These are phyloP conservation scores for Fusarium sp. DNA, from an alignment of 2,329 filamentous ascomycete species.

Conservation along the genomic window DNA sequence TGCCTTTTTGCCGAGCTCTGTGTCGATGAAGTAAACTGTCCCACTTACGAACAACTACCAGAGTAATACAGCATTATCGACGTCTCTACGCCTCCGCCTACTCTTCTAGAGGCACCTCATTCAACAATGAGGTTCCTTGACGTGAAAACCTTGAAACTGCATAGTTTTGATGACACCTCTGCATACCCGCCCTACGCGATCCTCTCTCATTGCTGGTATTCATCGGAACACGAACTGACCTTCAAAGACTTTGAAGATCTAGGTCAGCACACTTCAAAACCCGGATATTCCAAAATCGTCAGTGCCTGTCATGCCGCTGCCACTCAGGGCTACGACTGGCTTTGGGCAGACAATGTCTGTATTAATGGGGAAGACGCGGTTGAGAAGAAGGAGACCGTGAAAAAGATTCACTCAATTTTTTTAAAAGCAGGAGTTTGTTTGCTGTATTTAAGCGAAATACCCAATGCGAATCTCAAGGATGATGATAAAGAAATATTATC, in stretches of 20 bases:
- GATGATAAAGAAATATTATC: conserved; percentile 2
- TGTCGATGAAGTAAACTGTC: fast-evolving
- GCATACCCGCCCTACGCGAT: background rate
- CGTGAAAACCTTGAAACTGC: background rate
- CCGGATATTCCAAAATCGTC: background rate
- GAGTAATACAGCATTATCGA: background rate
- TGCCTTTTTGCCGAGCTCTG: fast-evolving
- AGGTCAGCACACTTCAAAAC: background rate
- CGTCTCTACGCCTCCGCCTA: background rate
- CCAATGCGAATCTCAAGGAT: conserved; percentile 42
- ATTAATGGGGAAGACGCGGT: background rate
- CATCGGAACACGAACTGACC: fast-evolving
- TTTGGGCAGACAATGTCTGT: background rate
- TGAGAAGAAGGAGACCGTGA: background rate
- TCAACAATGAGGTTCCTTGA: background rate
- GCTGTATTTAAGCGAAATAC: conserved; percentile 27
- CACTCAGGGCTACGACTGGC: background rate
- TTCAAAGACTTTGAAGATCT: background rate
- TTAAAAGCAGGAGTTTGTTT: background rate
- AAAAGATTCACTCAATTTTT: background rate
- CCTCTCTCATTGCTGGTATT: background rate
- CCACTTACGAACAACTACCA: background rate
- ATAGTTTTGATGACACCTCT: background rate
- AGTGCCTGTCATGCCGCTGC: background rate
- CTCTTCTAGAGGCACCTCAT: fast-evolving